Conservation (phyloP, 2,329 filamentous ascomycete genomes). For the Decorospora gaudefroyi region DNA sequence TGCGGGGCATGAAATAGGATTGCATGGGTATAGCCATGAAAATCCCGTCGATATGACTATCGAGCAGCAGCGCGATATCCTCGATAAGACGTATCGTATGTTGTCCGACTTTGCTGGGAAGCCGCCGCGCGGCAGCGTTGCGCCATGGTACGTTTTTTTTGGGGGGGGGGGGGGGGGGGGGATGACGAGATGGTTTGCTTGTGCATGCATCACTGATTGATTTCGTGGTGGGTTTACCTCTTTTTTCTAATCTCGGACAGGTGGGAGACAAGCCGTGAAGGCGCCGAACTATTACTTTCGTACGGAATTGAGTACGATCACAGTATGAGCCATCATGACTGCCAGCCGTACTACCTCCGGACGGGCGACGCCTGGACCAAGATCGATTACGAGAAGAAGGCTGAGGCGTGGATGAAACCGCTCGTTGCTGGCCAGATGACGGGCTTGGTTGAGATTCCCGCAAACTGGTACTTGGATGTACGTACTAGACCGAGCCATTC, state of each 20-base stretch:
- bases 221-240: too few species aligned
- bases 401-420: constrained; percentile 69
- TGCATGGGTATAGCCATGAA: constrained; percentile 73
- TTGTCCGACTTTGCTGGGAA: constrained; percentile 71
- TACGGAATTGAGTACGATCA: constrained; percentile 74
- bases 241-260: too few species aligned
- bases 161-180: too few species aligned
- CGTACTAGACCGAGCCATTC: too few species aligned
- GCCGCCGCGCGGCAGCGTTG: constrained; percentile 71
- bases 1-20: constrained; percentile 65
- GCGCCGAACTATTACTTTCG: constrained; percentile 64
- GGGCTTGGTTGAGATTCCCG: constrained; percentile 68
- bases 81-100: constrained; percentile 74
- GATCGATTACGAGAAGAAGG: constrained; percentile 67
- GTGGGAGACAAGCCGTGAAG: constrained; percentile 72
- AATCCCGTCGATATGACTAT: constrained; percentile 71
- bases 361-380: constrained; percentile 69
- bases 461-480: constrained; percentile 64
- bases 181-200: too few species aligned
- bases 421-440: constrained; percentile 63
- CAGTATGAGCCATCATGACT: constrained; percentile 67
- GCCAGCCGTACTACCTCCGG: constrained; percentile 65
- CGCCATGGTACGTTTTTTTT: constrained; percentile 61
- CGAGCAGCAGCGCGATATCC: constrained; percentile 74
- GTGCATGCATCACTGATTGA: too few species aligned